Conservation (phyloP, 768 basidiomycete species). For the Lactifluus subvellereus region DNA sequence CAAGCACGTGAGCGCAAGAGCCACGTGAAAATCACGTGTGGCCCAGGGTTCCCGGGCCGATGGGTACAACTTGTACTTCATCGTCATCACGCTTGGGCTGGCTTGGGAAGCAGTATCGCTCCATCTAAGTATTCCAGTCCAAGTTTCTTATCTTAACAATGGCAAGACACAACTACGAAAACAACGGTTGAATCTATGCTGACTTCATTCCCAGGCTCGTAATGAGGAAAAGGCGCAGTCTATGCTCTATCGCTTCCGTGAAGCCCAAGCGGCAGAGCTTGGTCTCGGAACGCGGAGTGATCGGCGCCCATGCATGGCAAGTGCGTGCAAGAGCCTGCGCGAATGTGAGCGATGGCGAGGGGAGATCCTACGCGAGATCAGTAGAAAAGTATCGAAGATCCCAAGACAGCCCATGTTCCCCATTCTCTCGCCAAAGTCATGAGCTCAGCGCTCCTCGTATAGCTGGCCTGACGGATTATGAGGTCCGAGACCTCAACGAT, state of each 20-base stretch:
- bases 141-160: not conserved
- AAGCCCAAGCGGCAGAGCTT: constrained; percentile 93
- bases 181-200: not conserved
- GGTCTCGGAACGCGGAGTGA: constrained; percentile 82
- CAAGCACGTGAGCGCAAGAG: no score
- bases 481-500: constrained; percentile 93
- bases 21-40: no score
- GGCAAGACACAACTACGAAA: not conserved
- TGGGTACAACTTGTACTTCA: no score
- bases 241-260: constrained; percentile 94
- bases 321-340: constrained; percentile 81
- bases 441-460: constrained; percentile 1
- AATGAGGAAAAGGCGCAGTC: constrained; percentile 99
- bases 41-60: no score
- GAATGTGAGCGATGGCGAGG: constrained; percentile 97
- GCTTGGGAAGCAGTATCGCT: no score
- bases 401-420: constrained; percentile 69
- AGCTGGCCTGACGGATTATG: constrained; percentile 94
- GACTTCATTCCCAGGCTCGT: constrained; percentile 55
- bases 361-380: constrained; percentile 90
- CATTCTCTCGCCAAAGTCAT: not conserved
- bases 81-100: no score
- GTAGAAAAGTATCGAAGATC: constrained; percentile 97
- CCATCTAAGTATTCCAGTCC: not conserved
- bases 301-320: constrained; percentile 88